Percentiles rank a stretch among this genome's conserved stretches.
Conservation (phyloP, 2,329 filamentous ascomycete genomes). For the Aureobasidium sp. region DNA sequence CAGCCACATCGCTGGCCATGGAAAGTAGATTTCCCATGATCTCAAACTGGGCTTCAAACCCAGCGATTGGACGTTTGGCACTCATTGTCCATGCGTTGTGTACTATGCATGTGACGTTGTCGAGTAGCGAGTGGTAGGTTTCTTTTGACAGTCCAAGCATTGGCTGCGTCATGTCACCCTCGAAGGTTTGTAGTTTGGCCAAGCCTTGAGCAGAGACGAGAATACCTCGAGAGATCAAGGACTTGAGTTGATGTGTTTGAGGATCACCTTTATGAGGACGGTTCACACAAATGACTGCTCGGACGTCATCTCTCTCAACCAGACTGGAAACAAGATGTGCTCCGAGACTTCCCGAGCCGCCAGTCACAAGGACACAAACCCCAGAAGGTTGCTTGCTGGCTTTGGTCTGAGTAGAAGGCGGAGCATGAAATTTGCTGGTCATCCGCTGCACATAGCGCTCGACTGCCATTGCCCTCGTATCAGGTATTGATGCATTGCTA, state of each 20-base stretch:
- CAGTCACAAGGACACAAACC: constrained; percentile 30
- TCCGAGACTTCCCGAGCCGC: constrained; percentile 34
- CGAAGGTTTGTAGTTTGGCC: constrained; percentile 39
- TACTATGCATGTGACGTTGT: constrained; percentile 40
- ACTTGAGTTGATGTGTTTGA: constrained; percentile 27
- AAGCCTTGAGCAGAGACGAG: neutral
- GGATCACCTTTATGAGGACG: constrained; percentile 27
- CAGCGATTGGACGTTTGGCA: constrained; percentile 42
- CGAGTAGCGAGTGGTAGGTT: constrained; percentile 33
- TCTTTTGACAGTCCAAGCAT: constrained; percentile 39
- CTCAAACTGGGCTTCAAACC: constrained; percentile 44
- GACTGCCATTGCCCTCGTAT: no score
- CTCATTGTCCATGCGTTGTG: constrained; percentile 52
- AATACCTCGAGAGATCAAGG: constrained; percentile 20
- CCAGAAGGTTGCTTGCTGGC: no score
- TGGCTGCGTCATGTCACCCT: constrained; percentile 40
- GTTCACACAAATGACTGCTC: constrained; percentile 41
- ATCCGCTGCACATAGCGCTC: no score
- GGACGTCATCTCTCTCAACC: constrained; percentile 24
- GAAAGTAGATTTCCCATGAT: constrained; percentile 44
- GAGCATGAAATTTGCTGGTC: no score
- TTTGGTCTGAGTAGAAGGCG: no score
- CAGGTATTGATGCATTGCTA: no score
- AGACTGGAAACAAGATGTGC: constrained; percentile 28
- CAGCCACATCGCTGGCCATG: constrained; percentile 31